phyloP scores from a whole-genome alignment of 1,284 basidiomycete species.

The Garcileccinum viscosum region DNA sequence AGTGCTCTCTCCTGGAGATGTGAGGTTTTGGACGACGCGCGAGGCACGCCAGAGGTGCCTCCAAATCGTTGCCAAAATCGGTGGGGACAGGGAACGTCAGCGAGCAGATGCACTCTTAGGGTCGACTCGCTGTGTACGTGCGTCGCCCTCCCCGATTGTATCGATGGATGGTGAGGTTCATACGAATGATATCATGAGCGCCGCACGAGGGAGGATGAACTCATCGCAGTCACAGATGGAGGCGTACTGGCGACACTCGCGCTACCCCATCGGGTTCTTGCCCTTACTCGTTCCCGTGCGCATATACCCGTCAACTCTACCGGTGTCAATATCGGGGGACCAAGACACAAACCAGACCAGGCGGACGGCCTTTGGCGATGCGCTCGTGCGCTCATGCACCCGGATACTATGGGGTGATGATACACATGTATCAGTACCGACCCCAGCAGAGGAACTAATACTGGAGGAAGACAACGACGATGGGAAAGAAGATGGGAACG shows the following conservation, averaged over 20 bases:
- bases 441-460: neutral
- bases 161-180: neutral
- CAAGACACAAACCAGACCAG: neutral
- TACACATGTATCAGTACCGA: constrained; percentile 31
- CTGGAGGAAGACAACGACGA: neutral
- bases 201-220: neutral
- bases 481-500: constrained; percentile 8
- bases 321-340: constrained; percentile 1
- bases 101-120: constrained; percentile 65
- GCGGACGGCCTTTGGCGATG: constrained; percentile 45
- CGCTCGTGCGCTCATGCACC: constrained; percentile 56
- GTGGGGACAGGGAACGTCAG: constrained; percentile 65
- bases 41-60: too few species aligned
- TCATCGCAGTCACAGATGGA: too few species aligned
- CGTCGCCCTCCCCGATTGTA: too few species aligned
- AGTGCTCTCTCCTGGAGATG: too few species aligned
- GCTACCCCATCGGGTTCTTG: constrained; percentile 57
- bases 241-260: constrained; percentile 73
- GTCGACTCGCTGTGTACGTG: constrained; percentile 5
- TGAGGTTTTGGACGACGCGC: too few species aligned
- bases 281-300: constrained; percentile 63
- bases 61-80: constrained; percentile 75
- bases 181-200: neutral
- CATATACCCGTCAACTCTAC: constrained; percentile 47
- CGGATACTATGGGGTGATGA: constrained; percentile 55